Percentiles rank a stretch among this genome's conserved stretches.
Conservation (phyloP, 2,329 filamentous ascomycete genomes). For the Arthrinium puccinioides region DNA sequence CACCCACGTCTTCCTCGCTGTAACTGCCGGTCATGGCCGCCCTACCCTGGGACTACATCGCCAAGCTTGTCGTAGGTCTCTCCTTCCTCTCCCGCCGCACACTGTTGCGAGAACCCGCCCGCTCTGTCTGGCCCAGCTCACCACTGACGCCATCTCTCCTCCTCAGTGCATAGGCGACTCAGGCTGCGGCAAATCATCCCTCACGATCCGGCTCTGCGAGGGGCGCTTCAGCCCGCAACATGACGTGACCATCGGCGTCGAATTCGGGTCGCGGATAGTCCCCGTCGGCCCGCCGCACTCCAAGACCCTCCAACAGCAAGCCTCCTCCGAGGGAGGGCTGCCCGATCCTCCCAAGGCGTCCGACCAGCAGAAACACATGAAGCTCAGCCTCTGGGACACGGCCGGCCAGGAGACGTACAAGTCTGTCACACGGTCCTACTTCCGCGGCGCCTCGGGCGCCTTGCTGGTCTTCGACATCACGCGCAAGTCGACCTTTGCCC, state of each 20-base stretch:
- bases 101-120: no score
- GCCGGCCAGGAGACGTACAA: slow-evolving; percentile 98
- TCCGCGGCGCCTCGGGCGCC: slow-evolving; percentile 65
- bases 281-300: slow-evolving; percentile 77
- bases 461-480: slow-evolving; percentile 95
- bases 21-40: slow-evolving; percentile 43
- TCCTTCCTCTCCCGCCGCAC: no score
- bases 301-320: slow-evolving; percentile 38
- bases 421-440: slow-evolving; percentile 89
- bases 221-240: slow-evolving; percentile 90
- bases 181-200: slow-evolving; percentile 88
- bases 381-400: slow-evolving; percentile 90
- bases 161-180: slow-evolving; percentile 94
- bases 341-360: slow-evolving; percentile 41
- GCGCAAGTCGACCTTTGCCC: slow-evolving; percentile 74
- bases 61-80: slow-evolving; percentile 99
- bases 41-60: slow-evolving; percentile 94
- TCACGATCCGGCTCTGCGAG: slow-evolving; percentile 93
- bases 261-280: slow-evolving; percentile 90
- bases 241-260: slow-evolving; percentile 95
- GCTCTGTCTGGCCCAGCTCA: no score
- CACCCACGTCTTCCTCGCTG: no score
- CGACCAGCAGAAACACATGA: slow-evolving; percentile 69
- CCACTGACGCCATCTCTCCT: no score
- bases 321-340: slow-evolving; percentile 32